A percentile compares a stretch with the other conserved stretches of the same genome.
Evolutionary conservation across 768 basidiomycete genomes (phyloP).

Genomic region (Kwoniella sp.): DNA sequence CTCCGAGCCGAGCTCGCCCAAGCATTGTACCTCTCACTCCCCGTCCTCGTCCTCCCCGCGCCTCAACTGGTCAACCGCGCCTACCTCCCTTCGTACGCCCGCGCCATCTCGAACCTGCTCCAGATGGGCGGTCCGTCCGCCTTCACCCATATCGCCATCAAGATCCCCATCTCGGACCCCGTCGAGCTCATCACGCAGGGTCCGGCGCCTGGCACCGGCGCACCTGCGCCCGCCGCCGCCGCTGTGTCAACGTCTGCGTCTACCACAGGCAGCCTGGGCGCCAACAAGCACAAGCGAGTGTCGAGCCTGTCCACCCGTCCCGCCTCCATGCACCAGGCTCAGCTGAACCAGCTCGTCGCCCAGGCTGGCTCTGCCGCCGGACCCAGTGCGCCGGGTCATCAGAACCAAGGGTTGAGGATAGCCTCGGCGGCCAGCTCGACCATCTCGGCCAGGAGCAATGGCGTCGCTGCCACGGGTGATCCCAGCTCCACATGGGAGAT

Average conservation of each 20-base stretch:
- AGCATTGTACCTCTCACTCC: conserved; percentile 84
- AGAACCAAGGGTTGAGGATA: conserved; percentile 6
- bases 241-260: conserved; percentile 1
- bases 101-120: conserved; percentile 71
- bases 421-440: conserved; percentile 25
- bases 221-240: neutral
- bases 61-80: conserved; percentile 65
- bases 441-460: conserved; percentile 17
- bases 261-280: conserved; percentile 1
- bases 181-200: conserved; percentile 55
- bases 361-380: conserved; percentile 53
- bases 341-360: conserved; percentile 53
- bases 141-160: conserved; percentile 65
- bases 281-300: conserved; percentile 42
- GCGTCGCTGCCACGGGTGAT: conserved; percentile 35
- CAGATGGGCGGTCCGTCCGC: conserved; percentile 63
- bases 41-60: conserved; percentile 78
- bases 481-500: conserved; percentile 78
- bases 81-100: conserved; percentile 86
- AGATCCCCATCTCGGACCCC: conserved; percentile 54
- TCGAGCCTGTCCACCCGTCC: conserved; percentile 36
- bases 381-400: conserved; percentile 2
- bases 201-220: conserved; percentile 24
- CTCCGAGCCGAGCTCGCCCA: conserved; percentile 88
- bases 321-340: conserved; percentile 35